Conservation (phyloP, 371 early-diverging fungal species). For the Mortierella sp. region DNA sequence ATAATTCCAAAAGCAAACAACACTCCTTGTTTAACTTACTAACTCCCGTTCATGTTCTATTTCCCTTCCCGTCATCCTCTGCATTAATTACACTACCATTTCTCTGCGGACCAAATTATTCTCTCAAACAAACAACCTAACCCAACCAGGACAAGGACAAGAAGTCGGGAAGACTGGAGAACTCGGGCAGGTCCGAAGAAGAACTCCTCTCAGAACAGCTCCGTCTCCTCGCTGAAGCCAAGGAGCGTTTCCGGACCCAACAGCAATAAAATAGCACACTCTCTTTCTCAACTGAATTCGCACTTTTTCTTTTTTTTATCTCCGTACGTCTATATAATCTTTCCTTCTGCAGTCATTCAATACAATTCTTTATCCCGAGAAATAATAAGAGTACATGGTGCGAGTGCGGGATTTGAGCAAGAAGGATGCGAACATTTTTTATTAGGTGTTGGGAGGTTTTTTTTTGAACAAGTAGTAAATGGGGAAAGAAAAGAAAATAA, state of each 20-base stretch:
- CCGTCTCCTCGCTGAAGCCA: constrained; percentile 94
- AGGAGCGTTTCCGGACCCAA: constrained; percentile 78
- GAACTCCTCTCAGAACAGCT: constrained; percentile 93
- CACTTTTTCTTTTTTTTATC: neutral
- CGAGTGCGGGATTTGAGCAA: neutral
- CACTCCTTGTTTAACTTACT: neutral
- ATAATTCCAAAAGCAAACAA: neutral
- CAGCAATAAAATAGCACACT: constrained; percentile 55
- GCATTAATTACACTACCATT: neutral
- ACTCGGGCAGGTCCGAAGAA: constrained; percentile 93
- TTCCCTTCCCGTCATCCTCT: neutral
- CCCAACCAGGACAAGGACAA: constrained; percentile 86
- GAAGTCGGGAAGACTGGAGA: constrained; percentile 87
- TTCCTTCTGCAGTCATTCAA: neutral
- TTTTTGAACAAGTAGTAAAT: neutral
- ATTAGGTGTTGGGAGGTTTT: neutral
- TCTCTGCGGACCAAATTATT: neutral
- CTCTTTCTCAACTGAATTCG: neutral
- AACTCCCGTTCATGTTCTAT: neutral
- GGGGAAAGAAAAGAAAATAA: neutral
- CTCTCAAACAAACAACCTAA: too few relatives aligned
- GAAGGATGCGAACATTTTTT: constrained; percentile 8
- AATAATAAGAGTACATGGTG: neutral
- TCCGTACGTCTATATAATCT: neutral
- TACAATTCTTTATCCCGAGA: neutral